Percentiles rank a stretch among this genome's conserved stretches.
Evolutionary conservation across 2,329 filamentous ascomycete genomes (phyloP).

Genomic region (Dothistroma pini): DNA sequence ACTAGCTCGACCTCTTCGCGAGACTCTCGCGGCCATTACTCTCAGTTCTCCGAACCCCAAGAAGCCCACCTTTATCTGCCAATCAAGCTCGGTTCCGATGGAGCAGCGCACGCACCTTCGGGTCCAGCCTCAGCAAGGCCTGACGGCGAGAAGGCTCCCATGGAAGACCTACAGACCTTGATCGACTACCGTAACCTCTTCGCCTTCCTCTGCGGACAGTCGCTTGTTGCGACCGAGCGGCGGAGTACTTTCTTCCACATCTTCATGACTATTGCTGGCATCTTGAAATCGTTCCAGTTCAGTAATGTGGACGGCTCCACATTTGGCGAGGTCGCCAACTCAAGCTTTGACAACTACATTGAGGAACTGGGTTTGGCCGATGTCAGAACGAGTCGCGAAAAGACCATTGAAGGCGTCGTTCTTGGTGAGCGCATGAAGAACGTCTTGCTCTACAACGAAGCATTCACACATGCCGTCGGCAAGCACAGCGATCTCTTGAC

Average conservation of each 20-base stretch:
- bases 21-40: conserved; percentile 43
- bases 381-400: conserved; percentile 76
- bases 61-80: conserved; percentile 58
- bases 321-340: conserved; percentile 58
- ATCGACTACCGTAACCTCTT: conserved; percentile 61
- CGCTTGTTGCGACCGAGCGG: conserved; percentile 56
- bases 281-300: conserved; percentile 57
- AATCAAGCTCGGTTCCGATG: conserved; percentile 53
- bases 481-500: conserved; percentile 72
- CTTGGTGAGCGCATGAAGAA: conserved; percentile 84
- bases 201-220: conserved; percentile 60
- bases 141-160: conserved; percentile 29
- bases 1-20: conserved; percentile 30
- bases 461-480: conserved; percentile 85
- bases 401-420: conserved; percentile 85
- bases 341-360: conserved; percentile 70
- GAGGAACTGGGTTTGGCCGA: conserved; percentile 75
- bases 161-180: conserved; percentile 53
- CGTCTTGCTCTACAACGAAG: conserved; percentile 79
- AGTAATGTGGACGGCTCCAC: conserved; percentile 60
- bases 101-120: conserved; percentile 25
- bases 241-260: conserved; percentile 56
- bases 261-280: conserved; percentile 57
- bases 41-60: conserved; percentile 47
- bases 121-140: conserved; percentile 21